Evolutionary conservation across 352 stramenopile species (phyloP), one percentile per base, ranked within the genome.

Genomic region (Proteromonas lacertae): DNA sequence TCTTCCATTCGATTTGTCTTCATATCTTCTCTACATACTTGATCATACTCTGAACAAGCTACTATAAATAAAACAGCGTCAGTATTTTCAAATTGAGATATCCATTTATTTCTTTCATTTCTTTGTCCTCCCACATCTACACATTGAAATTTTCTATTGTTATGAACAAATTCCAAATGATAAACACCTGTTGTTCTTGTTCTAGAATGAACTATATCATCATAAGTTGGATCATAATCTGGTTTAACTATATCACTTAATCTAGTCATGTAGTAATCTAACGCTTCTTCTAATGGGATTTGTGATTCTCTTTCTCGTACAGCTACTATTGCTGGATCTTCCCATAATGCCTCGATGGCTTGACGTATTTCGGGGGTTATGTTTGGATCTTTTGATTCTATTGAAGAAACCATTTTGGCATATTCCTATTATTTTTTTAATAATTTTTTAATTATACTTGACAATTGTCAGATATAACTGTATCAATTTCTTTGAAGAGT

Each of bases 101-200:
- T 88, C 76, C 78, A 92, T 56, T 92, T 91, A 46, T 86, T 83
- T 16, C 78, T 55, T 55, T 92, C 78, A 50, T 90, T 90, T 35
- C 78, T 61, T 55, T 92, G 78, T 7, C 78, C 78, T 31, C 78
- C 78, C 16, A 91, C 76, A 50, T 92, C 77, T 52, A 88, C 89
- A 67, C 89, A 88, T 47, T 87, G 70, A 47, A 88, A 88, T 13
- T 67, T 67, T 10, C 64, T 62, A 28, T 66, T 67, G 45, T 89
- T 72, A 44, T 89, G 87, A 36, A 80, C 59, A 52, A 86, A 90
- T 38, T 66, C 61, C 47, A 91, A 72, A 41, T 82, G 82, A 25
- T 90, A 73, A 28, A 92, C 89, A 32, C 75, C 76, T 1, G 68
- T 86, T 29, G 78, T 92, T 36, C 76, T 59, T 32, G 90, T 73